Conservation (phyloP, 139 green algal genomes). For the Auxenochlorella protothecoides region DNA sequence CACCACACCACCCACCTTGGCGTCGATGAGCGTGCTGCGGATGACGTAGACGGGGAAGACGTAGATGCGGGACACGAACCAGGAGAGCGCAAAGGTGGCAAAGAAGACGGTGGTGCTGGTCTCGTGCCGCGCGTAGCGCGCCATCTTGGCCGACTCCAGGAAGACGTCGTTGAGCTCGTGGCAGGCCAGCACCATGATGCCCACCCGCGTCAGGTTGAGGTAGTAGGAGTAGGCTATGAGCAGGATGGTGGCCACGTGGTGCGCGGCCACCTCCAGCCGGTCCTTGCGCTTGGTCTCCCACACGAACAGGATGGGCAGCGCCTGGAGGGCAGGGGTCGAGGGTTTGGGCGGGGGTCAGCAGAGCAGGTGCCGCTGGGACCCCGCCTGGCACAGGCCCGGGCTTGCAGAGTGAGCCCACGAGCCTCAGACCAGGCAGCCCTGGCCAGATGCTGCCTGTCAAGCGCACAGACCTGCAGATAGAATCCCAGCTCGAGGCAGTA, state of each 20-base stretch:
- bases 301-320: slow-evolving; percentile 37
- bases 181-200: slow-evolving; percentile 69
- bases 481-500: slow-evolving; percentile 73
- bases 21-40: slow-evolving; percentile 32
- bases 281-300: slow-evolving; percentile 73
- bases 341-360: too few relatives aligned
- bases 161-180: slow-evolving; percentile 85
- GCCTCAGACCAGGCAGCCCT: too few relatives aligned
- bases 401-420: too few relatives aligned
- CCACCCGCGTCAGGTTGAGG: slow-evolving; percentile 58
- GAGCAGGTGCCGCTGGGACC: too few relatives aligned
- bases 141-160: slow-evolving; percentile 75
- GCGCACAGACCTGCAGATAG: slow-evolving; percentile 38
- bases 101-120: slow-evolving; percentile 23
- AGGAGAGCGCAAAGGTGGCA: slow-evolving; percentile 51
- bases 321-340: slow-evolving; percentile 4
- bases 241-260: slow-evolving; percentile 71
- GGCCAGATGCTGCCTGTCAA: slow-evolving; percentile 7
- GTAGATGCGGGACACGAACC: slow-evolving; percentile 50
- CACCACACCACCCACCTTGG: slow-evolving; percentile 8
- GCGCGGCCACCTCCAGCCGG: slow-evolving; percentile 59
- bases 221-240: slow-evolving; percentile 61
- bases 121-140: slow-evolving; percentile 41
- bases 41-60: slow-evolving; percentile 56
- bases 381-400: too few relatives aligned